These are phyloP conservation scores for Moesziomyces parantarcticus DNA, from an alignment of 1,284 basidiomycete genomes.

Conservation along the genomic window DNA sequence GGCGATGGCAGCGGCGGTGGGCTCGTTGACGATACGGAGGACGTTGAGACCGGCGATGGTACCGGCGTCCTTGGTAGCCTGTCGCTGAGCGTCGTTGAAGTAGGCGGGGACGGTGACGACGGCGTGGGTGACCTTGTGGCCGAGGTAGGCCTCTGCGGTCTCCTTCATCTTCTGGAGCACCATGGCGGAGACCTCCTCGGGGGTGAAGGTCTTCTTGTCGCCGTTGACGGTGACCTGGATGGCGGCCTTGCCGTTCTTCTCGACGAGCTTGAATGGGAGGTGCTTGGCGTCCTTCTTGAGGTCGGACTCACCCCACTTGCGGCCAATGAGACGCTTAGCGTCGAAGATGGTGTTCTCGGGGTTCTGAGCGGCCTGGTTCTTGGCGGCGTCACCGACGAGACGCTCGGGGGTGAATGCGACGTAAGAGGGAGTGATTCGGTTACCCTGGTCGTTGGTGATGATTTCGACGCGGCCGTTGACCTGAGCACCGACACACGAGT, in stretches of 20 bases:
- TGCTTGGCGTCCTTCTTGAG: constrained; percentile 69
- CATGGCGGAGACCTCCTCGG: constrained; percentile 94
- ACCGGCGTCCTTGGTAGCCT: constrained; percentile 98
- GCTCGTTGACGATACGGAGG: constrained; percentile 98
- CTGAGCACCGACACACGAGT: constrained; percentile 77
- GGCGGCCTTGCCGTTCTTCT: constrained; percentile 67
- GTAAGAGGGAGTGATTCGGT: constrained; percentile 68
- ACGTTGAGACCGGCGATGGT: constrained; percentile 95
- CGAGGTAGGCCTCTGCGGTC: constrained; percentile 97
- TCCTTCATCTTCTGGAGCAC: constrained; percentile 98
- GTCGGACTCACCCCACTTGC: constrained; percentile 71
- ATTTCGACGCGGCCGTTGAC: constrained; percentile 72
- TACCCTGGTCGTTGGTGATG: constrained; percentile 70
- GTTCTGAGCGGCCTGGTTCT: constrained; percentile 77
- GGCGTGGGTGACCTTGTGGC: constrained; percentile 92
- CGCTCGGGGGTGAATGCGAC: constrained; percentile 75
- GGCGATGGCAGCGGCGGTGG: constrained; percentile 92
- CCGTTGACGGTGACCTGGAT: constrained; percentile 65
- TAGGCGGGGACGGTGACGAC: constrained; percentile 97
- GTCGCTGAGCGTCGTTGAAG: constrained; percentile 95
- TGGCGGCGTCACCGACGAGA: constrained; percentile 76
- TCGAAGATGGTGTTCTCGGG: constrained; percentile 92
- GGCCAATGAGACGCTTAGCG: constrained; percentile 90
- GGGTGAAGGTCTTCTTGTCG: constrained; percentile 69
- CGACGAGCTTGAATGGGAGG: constrained; percentile 70